phyloP scores from a whole-genome alignment of 176 grass and related monocot species.

The Lolium perenne region DNA sequence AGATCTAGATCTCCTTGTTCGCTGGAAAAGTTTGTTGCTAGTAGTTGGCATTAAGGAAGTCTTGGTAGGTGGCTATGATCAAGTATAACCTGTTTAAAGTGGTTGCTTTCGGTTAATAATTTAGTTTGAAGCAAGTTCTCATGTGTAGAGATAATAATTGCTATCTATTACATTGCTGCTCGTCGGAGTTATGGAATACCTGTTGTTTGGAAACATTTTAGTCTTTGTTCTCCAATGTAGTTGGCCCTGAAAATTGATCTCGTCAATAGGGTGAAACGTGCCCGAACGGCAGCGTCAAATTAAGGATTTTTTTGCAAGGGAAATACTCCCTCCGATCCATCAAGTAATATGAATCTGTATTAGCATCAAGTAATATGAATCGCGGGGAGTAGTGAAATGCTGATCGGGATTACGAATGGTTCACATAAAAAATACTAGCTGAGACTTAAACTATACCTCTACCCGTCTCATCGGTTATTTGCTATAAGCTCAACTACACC shows the following conservation, averaged over 20 bases:
- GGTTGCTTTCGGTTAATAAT: slow-evolving; percentile 8
- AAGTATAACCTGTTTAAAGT: slow-evolving; percentile 14
- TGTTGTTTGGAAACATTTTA: not conserved
- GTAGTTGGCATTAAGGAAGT: slow-evolving; percentile 42
- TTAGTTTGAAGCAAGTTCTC: not conserved
- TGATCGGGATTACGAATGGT: not conserved
- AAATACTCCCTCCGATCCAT: no score
- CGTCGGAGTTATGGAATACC: slow-evolving; percentile 4
- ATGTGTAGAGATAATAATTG: not conserved
- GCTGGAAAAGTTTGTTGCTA: slow-evolving; percentile 32
- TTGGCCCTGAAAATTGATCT: not conserved
- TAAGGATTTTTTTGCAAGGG: not conserved
- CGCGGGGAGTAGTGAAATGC: no score
- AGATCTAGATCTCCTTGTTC: slow-evolving; percentile 47
- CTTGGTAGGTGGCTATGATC: slow-evolving; percentile 31
- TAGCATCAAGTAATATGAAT: no score
- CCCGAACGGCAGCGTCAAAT: not conserved
- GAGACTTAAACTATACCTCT: not conserved
- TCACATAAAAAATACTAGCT: not conserved
- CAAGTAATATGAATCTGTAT: no score
- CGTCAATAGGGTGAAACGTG: not conserved
- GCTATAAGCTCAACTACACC: not conserved
- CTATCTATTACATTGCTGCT: slow-evolving; percentile 5
- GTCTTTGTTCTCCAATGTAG: not conserved
- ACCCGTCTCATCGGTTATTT: not conserved